Percentiles rank a stretch among this genome's conserved stretches.
Conservation (phyloP, 495 filamentous ascomycete genomes). For the Aspergillus indologenus region DNA sequence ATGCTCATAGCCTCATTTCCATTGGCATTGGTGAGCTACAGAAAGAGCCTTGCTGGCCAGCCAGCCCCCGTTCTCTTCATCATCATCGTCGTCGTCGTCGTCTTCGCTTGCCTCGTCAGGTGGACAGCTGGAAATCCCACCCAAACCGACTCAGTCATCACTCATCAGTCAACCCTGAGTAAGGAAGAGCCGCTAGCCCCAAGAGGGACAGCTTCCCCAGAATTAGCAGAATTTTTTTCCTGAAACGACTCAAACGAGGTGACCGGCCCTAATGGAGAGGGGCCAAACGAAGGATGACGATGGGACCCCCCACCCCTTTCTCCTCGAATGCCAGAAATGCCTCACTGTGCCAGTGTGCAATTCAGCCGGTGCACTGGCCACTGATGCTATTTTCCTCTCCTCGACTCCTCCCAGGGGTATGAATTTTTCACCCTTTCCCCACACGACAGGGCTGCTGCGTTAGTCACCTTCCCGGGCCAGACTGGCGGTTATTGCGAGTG, state of each 20-base stretch:
- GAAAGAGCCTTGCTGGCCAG: background rate
- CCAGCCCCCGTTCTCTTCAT: background rate
- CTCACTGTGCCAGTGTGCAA: background rate
- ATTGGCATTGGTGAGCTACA: background rate
- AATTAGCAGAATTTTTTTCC: background rate
- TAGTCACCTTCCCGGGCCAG: background rate
- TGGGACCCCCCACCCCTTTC: background rate
- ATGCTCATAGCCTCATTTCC: background rate
- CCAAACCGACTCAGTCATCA: background rate
- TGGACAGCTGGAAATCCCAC: background rate
- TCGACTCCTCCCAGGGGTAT: background rate
- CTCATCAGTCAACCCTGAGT: too few species aligned
- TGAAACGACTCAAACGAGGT: background rate
- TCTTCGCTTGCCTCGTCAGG: background rate
- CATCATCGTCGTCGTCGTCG: background rate
- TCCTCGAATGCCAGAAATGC: background rate
- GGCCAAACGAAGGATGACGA: background rate
- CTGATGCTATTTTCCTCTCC: background rate
- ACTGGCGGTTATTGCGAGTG: background rate
- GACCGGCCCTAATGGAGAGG: background rate
- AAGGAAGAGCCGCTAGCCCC: slow-evolving; percentile 6
- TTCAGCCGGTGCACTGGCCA: background rate
- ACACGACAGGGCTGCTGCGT: background rate
- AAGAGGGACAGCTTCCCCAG: slow-evolving; percentile 13
- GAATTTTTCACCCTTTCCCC: background rate